A percentile compares a stretch with the other conserved stretches of the same genome.
phyloP scores from a whole-genome alignment of 2,329 filamentous ascomycete genomes.

The Colletotrichum lentis region DNA sequence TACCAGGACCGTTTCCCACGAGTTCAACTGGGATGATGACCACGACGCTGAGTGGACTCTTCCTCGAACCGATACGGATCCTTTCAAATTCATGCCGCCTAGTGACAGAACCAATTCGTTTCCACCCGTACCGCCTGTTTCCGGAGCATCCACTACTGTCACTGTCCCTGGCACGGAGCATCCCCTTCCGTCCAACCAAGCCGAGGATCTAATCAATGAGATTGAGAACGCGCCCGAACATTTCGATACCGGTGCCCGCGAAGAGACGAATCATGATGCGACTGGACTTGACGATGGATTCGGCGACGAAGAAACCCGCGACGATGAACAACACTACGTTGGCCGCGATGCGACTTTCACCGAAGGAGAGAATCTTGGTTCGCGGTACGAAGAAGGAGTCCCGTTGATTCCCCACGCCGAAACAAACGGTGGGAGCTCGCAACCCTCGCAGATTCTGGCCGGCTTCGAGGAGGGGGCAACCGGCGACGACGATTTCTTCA shows the following conservation, averaged over 20 bases:
- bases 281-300: conserved; percentile 41
- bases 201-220: conserved; percentile 62
- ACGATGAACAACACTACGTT: conserved; percentile 47
- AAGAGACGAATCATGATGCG: conserved; percentile 13
- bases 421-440: conserved; percentile 42
- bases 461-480: conserved; percentile 56
- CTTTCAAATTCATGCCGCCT: conserved; percentile 67
- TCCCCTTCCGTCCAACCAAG: conserved; percentile 59
- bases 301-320: conserved; percentile 18
- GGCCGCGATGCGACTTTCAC: conserved; percentile 54
- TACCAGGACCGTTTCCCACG: conserved; percentile 69
- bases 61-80: conserved; percentile 61
- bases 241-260: conserved; percentile 51
- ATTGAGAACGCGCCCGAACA: conserved; percentile 57
- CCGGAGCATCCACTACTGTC: conserved; percentile 22
- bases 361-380: conserved; percentile 58
- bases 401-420: conserved; percentile 63
- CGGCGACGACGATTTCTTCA: conserved; percentile 70
- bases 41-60: conserved; percentile 68
- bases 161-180: conserved; percentile 44
- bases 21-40: conserved; percentile 66
- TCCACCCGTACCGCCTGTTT: conserved; percentile 60
- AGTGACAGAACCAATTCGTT: conserved; percentile 70
- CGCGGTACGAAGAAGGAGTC: conserved; percentile 74
- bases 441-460: conserved; percentile 18